Base-by-base conservation (phyloP, 495 filamentous ascomycete genomes). In the Aspergillus cristatus region DNA sequence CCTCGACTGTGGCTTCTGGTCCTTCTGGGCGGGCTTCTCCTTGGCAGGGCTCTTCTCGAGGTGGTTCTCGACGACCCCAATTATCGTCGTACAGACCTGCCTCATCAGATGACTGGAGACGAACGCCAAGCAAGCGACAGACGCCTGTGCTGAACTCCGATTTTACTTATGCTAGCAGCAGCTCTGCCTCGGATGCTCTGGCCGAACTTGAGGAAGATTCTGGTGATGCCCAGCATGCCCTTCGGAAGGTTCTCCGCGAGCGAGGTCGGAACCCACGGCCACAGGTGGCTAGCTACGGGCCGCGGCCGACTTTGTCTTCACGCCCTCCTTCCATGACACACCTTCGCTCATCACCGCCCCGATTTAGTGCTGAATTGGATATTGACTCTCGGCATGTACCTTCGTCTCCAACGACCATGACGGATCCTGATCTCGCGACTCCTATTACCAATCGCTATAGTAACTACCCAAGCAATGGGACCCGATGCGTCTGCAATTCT, bases 401-500 rank as follows among this genome's bases (percentile, higher is more conserved):
- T 39, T 62, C 58, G 14, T 86, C 84, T 8, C 83, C 86, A 7
- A 79, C 76, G 3, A 81, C 77, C 7, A 55, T 78, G 44, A 83
- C 75, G 14, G 81, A 86, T 35, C 72, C 74, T 10, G 78, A 79
- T 44, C 51, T 81, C 34, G 68, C 70, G 11, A 88, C 78, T 0
- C 83, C 84, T 1, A 79, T 72, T 43, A 77, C 72, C 24, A 74
- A 77, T 43, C 68, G 62, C 46, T 67, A 59, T 40, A 76, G 59
- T 61, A 74, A 68, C n/a, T n/a, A n/a, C 20, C 56, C 65, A 28
- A 71, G 70, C 38, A 68, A 59, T 43, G 74, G 70, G 12, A 82
- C 85, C 3, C 74, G 85, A 37, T 94, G 87, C 51, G 61, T 87
- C 14, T 93, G 86, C 62, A 68, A 72, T 41, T 75, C 75, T 25